Conservation (phyloP, 1,139 yeast genomes). For the Ashbya aceris region DNA sequence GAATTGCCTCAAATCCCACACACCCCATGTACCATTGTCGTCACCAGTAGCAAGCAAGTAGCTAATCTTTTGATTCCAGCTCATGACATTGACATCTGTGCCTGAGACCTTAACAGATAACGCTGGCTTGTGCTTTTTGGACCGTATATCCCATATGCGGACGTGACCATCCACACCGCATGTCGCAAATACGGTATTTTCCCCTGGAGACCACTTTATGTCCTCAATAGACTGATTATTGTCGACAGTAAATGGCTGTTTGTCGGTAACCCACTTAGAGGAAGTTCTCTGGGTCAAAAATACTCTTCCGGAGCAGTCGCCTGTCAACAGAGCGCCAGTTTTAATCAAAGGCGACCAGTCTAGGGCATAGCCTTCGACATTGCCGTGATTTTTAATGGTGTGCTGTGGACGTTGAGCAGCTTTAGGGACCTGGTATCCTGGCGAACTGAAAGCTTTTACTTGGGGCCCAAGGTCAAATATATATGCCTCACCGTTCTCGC, state of each 20-base stretch:
- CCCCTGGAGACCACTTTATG: constrained; percentile 92
- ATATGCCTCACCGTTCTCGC: constrained; percentile 83
- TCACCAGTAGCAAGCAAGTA: constrained; percentile 91
- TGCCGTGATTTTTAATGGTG: constrained; percentile 83
- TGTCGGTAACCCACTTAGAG: constrained; percentile 79
- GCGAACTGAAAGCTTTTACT: constrained; percentile 73
- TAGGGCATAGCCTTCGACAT: constrained; percentile 92
- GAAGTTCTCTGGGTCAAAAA: constrained; percentile 70
- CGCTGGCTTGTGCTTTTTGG: constrained; percentile 86
- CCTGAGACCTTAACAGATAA: constrained; percentile 74
- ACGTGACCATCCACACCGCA: constrained; percentile 89
- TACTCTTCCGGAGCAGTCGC: constrained; percentile 81
- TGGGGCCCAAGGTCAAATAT: constrained; percentile 79
- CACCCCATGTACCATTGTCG: constrained; percentile 96
- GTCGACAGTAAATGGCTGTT: constrained; percentile 65
- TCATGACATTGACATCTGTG: constrained; percentile 86
- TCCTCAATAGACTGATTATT: constrained; percentile 75
- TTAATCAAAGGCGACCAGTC: constrained; percentile 90
- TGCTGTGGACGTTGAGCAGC: constrained; percentile 70
- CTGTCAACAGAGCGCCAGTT: constrained; percentile 77
- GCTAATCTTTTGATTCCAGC: constrained; percentile 87
- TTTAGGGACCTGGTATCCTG: constrained; percentile 78
- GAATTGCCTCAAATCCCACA: constrained; percentile 94
- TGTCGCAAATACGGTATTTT: constrained; percentile 85
- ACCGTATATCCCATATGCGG: constrained; percentile 94